Base-by-base conservation (phyloP, 441 rosid species). In the Syzygium malaccense region DNA sequence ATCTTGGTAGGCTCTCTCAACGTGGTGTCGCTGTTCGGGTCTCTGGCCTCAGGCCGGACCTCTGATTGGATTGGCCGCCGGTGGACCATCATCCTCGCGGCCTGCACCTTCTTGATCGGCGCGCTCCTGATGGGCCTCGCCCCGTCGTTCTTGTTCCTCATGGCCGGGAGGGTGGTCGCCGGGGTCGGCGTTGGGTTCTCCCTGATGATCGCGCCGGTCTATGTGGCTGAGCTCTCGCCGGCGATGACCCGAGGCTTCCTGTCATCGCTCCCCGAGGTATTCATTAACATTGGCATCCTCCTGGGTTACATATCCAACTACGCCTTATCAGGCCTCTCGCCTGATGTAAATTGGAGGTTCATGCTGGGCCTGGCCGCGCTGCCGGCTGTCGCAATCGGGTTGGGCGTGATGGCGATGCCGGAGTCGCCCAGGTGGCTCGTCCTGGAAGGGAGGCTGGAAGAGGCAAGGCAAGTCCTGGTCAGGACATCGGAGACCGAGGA, bases 381-480 rank as follows among this genome's bases (percentile, higher is more conserved):
- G 17, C 98, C 97, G 3, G 91, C 96, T 18, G 7, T 92, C 5
- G 57, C 86, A 10, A 91, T 95, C 26, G 96, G 94, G 18, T 28
- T 94, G 4, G 96, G 94, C 8, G 95, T 94, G 62, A 86, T 91
- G 85, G 92, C 68, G 55, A 93, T 96, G 98, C 96, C 95, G 3
- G 98, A 95, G 88, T 95, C 96, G 75, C 96, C 98, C 9, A 90
- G 89, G 49, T 96, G 95, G 98, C 96, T 96, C 0, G 93, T 93
- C 33, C 91, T 94, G 96, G 90, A 94, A 90, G 94, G 95, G 86
- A 87, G 90, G 68, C 89, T 89, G 5, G 90, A 87, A 2, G 96
- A 94, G 64, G 97, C 96, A 1, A 91, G 89, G 85, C 37, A 20
- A 60, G 94, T 94, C 28, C 45, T 95, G 55, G 45, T 92, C 23